phyloP scores from a whole-genome alignment of 2,329 filamentous ascomycete genomes.

The Trichoderma koningiopsis region DNA sequence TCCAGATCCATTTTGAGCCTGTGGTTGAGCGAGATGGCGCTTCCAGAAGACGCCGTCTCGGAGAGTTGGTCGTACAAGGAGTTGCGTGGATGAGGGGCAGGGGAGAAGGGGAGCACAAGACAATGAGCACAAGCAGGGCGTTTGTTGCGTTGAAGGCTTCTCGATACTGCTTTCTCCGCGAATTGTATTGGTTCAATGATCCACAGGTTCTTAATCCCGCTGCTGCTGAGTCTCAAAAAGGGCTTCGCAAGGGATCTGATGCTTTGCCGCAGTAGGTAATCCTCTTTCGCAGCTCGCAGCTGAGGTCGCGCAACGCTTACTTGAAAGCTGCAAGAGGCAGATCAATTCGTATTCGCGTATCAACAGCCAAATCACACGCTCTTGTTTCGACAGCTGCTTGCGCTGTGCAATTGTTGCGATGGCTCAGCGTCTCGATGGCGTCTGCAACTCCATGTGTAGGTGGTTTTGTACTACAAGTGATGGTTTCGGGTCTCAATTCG shows the following conservation, averaged over 20 bases:
- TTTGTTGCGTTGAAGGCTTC: neutral
- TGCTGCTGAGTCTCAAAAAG: neutral
- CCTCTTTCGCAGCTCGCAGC: neutral
- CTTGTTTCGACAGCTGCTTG: neutral
- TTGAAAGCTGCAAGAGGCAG: neutral
- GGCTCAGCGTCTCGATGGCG: neutral
- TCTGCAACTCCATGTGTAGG: neutral
- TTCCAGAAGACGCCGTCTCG: conserved; percentile 17
- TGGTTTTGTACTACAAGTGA: neutral
- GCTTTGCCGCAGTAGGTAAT: neutral
- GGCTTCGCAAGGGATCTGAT: neutral
- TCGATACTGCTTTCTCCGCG: neutral
- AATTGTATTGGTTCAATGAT: neutral
- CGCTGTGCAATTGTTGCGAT: neutral
- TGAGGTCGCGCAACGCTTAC: neutral
- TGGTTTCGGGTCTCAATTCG: conserved; percentile 15
- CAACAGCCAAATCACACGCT: neutral
- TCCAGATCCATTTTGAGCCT: conserved; percentile 36
- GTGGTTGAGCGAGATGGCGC: conserved; percentile 39
- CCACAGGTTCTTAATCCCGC: neutral
- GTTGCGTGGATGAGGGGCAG: conserved; percentile 1
- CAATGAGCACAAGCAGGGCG: neutral
- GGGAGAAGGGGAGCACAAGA: neutral
- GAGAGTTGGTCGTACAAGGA: conserved; percentile 31
- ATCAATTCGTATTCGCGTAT: conserved; percentile 8